Conservation (phyloP, 352 stramenopile species). For the Phytopythium boreale region DNA sequence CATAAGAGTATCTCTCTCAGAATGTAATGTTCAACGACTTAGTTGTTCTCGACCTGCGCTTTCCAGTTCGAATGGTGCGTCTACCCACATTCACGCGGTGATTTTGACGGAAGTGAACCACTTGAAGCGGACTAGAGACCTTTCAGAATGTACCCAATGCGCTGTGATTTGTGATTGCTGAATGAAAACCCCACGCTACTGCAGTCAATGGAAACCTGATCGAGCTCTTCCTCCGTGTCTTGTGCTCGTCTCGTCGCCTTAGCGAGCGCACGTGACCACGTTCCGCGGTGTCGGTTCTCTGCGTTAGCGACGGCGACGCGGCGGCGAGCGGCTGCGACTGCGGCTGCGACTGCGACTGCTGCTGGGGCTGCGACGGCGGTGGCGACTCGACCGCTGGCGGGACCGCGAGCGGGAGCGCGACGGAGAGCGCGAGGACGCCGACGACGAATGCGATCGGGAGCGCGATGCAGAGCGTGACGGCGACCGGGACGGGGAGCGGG, state of each 20-base stretch:
- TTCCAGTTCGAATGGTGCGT: not conserved
- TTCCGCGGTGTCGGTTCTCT: not conserved
- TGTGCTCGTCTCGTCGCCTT: not conserved
- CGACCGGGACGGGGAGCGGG: slow-evolving; percentile 32
- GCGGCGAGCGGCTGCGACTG: not conserved
- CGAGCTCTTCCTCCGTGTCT: not conserved
- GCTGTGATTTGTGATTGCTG: too few species aligned
- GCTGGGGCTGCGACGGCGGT: not conserved
- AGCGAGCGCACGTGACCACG: too few species aligned
- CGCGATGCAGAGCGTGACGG: slow-evolving; percentile 16
- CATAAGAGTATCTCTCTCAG: too few species aligned
- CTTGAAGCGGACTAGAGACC: not conserved
- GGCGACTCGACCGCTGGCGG: not conserved
- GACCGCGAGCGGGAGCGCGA: not conserved
- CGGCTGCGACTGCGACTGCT: not conserved
- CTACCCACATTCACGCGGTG: not conserved
- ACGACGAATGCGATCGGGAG: slow-evolving; percentile 22
- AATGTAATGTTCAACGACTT: too few species aligned
- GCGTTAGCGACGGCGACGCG: not conserved
- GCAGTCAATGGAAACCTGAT: not conserved
- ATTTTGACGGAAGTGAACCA: not conserved
- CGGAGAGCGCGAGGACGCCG: slow-evolving; percentile 1
- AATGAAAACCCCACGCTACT: too few species aligned
- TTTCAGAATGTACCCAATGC: not conserved
- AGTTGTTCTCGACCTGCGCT: not conserved